Evolutionary conservation across 495 filamentous ascomycete genomes (phyloP).

Genomic region (Aspergillus cristatus): DNA sequence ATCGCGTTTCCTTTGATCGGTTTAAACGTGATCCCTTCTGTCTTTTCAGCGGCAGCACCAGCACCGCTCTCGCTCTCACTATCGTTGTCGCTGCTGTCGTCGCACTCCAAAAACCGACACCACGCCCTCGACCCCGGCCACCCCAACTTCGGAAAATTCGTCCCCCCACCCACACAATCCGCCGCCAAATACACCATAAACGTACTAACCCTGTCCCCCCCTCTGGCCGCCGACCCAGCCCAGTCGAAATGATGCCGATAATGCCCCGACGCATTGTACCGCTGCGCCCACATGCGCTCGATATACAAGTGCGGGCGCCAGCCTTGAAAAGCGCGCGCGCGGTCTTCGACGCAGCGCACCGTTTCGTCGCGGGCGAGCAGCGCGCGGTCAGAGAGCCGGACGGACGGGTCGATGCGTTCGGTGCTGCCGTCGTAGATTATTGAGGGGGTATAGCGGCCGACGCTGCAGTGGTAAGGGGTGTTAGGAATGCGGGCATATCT

Average conservation of each 20-base stretch:
- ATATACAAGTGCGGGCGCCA: slow-evolving; percentile 50
- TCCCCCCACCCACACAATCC: slow-evolving; percentile 52
- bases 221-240: slow-evolving; percentile 31
- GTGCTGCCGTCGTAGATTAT: slow-evolving; percentile 42
- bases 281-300: slow-evolving; percentile 53
- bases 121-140: slow-evolving; percentile 37
- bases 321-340: slow-evolving; percentile 63
- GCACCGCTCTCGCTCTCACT: neutral
- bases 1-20: slow-evolving; percentile 62
- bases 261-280: slow-evolving; percentile 48
- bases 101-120: slow-evolving; percentile 54
- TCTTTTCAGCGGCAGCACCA: too few relatives aligned
- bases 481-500: too few relatives aligned
- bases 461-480: too few relatives aligned
- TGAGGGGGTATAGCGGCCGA: slow-evolving; percentile 43
- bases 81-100: slow-evolving; percentile 28
- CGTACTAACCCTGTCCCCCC: slow-evolving; percentile 40
- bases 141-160: slow-evolving; percentile 46
- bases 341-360: slow-evolving; percentile 59
- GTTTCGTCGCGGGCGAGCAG: slow-evolving; percentile 47
- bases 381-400: slow-evolving; percentile 50
- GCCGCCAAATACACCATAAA: slow-evolving; percentile 58
- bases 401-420: slow-evolving; percentile 34
- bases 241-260: slow-evolving; percentile 54
- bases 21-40: slow-evolving; percentile 55